Evolutionary conservation across 2,329 filamentous ascomycete species (phyloP).

Genomic region (Alternaria brassicicola): DNA sequence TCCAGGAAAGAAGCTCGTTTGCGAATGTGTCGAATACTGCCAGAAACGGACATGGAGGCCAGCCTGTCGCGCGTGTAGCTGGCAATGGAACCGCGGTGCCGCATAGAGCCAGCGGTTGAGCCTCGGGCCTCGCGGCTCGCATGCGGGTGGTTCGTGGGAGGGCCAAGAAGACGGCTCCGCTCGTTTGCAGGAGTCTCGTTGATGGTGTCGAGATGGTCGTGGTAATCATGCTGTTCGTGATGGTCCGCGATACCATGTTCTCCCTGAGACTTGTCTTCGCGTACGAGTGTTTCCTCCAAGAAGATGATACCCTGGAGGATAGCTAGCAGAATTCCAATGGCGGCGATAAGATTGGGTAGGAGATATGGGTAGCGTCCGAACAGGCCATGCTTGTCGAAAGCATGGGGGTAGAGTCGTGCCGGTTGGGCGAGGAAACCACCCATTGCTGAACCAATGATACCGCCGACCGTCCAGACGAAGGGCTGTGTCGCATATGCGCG

Average conservation of each 20-base stretch:
- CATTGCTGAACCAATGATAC: conserved; percentile 83
- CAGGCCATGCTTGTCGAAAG: conserved; percentile 70
- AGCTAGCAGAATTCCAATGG: conserved; percentile 74
- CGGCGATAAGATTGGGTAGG: conserved; percentile 86
- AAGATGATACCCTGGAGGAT: conserved; percentile 80
- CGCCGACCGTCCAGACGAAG: conserved; percentile 90
- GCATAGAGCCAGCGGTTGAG: conserved; percentile 35
- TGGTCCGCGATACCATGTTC: conserved; percentile 42
- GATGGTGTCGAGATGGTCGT: conserved; percentile 72
- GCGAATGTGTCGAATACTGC: conserved; percentile 41
- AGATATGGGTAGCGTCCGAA: conserved; percentile 85
- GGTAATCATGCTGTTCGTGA: conserved; percentile 23
- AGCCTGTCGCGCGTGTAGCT: conserved; percentile 33
- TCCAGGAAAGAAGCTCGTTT: conserved; percentile 47
- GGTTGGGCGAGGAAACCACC: conserved; percentile 87
- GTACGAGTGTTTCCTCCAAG: conserved; percentile 72
- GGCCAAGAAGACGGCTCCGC: conserved; percentile 64
- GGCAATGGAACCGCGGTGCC: conserved; percentile 33
- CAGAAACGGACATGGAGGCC: conserved; percentile 39
- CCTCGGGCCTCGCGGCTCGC: conserved; percentile 40
- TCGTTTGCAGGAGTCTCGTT: conserved; percentile 66
- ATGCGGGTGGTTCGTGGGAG: conserved; percentile 56
- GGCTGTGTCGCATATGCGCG: conserved; percentile 90
- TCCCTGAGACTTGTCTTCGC: conserved; percentile 41
- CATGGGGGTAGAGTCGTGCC: conserved; percentile 71